Evolutionary conservation across 148 eudicot genomes (phyloP).

Genomic region (Suaeda aralocaspica): DNA sequence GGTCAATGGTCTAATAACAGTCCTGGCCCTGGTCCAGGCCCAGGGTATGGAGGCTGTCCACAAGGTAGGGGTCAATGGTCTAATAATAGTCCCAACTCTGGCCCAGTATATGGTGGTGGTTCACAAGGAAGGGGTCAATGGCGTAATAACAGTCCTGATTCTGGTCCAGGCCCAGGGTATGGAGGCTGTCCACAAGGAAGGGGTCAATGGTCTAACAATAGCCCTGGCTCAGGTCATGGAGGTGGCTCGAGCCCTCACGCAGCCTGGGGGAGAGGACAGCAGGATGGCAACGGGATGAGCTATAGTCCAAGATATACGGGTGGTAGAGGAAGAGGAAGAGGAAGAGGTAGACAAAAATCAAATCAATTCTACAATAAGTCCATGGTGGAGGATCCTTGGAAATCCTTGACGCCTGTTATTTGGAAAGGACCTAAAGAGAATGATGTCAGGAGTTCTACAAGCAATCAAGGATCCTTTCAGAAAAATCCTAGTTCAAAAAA

Average conservation of each 20-base stretch:
- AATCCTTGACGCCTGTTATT: slow-evolving; percentile 43
- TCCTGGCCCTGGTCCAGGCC: slow-evolving; percentile 30
- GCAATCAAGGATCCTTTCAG: slow-evolving; percentile 20
- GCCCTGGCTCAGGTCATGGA: slow-evolving; percentile 29
- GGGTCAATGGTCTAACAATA: slow-evolving; percentile 30
- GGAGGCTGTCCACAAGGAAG: slow-evolving; percentile 30
- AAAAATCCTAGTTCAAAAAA: slow-evolving; percentile 31
- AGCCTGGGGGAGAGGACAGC: slow-evolving; percentile 35
- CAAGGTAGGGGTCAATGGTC: slow-evolving; percentile 37
- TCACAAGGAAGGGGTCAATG: slow-evolving; percentile 33
- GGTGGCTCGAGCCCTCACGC: slow-evolving; percentile 23
- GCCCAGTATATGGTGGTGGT: slow-evolving; percentile 33
- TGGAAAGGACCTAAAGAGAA: slow-evolving; percentile 43
- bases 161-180: slow-evolving; percentile 32
- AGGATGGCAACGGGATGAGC: slow-evolving; percentile 26
- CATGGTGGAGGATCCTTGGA: slow-evolving; percentile 74
- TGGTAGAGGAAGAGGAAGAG: slow-evolving; percentile 42
- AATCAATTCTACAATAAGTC: slow-evolving; percentile 42
- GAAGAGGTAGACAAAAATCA: slow-evolving; percentile 27
- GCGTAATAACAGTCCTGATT: slow-evolving; percentile 26
- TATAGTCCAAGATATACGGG: slow-evolving; percentile 28
- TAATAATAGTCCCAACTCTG: slow-evolving; percentile 27
- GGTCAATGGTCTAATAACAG: slow-evolving; percentile 31
- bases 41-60: slow-evolving; percentile 30
- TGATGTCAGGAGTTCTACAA: slow-evolving; percentile 2